These are phyloP conservation scores for Willaertia magna DNA, from an alignment of 208 protist species.

Conservation along the genomic window DNA sequence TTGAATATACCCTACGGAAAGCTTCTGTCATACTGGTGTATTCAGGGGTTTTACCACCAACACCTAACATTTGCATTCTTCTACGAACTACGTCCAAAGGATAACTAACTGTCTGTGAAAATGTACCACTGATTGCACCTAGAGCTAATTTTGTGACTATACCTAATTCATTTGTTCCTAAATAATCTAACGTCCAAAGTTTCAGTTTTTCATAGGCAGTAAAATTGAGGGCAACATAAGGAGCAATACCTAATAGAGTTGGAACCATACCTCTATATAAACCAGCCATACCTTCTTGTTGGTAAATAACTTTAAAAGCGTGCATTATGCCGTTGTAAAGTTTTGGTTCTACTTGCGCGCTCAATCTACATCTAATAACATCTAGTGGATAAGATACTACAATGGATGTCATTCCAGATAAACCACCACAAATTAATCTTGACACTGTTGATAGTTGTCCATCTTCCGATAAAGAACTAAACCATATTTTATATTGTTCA, in stretches of 20 bases:
- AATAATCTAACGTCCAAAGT: not conserved
- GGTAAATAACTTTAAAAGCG: not conserved
- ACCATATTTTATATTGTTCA: constrained; percentile 11
- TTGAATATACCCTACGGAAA: not conserved
- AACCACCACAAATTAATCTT: constrained; percentile 7
- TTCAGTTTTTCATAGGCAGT: constrained; percentile 31
- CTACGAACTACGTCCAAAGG: constrained; percentile 35
- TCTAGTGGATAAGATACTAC: constrained; percentile 12
- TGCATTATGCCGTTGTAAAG: not conserved
- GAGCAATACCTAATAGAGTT: constrained; percentile 39
- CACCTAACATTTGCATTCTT: constrained; percentile 26
- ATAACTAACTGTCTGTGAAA: constrained; percentile 7
- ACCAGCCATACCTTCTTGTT: not conserved
- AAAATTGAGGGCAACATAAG: constrained; percentile 41
- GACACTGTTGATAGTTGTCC: not conserved
- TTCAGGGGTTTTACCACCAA: not conserved
- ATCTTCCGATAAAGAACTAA: not conserved
- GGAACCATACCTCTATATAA: constrained; percentile 34
- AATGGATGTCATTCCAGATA: constrained; percentile 6
- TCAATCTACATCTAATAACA: constrained; percentile 10
- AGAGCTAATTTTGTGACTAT: not conserved
- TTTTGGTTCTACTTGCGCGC: not conserved
- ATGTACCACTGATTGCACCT: not conserved
- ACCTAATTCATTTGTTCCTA: not conserved
- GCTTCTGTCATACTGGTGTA: not conserved